phyloP scores from a whole-genome alignment of 192 early-diverging fungal genomes.

The Coemansia umbellata region DNA sequence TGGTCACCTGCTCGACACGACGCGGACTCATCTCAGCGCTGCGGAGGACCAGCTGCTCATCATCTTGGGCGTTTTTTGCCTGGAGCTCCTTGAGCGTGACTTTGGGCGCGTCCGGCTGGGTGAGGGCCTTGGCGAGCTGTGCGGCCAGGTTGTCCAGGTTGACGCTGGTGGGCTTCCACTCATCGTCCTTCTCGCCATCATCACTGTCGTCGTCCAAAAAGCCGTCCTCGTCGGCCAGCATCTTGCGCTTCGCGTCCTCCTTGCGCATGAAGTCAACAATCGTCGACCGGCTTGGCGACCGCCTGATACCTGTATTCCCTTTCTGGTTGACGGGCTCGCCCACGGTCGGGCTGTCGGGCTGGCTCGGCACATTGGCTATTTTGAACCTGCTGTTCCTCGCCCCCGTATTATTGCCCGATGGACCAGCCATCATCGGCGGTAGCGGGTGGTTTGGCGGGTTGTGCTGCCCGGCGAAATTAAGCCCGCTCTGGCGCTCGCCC shows the following conservation, averaged over 20 bases:
- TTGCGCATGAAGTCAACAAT: slow-evolving; percentile 10
- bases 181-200: background rate
- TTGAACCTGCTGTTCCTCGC: background rate
- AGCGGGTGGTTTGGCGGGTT: background rate
- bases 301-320: too few relatives aligned
- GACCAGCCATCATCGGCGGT: background rate
- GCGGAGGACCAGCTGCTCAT: background rate
- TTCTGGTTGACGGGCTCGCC: too few relatives aligned
- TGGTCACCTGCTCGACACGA: slow-evolving; percentile 15
- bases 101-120: slow-evolving; percentile 9
- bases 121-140: slow-evolving; percentile 30
- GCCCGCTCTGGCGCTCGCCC: background rate
- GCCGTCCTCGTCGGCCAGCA: slow-evolving; percentile 21
- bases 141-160: slow-evolving; percentile 36
- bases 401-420: too few relatives aligned
- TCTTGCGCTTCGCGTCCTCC: slow-evolving; percentile 22
- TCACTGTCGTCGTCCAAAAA: slow-evolving; percentile 37
- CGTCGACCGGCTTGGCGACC: background rate
- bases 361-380: slow-evolving; percentile 2
- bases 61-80: background rate
- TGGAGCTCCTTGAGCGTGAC: background rate
- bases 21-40: slow-evolving; percentile 19
- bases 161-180: slow-evolving; percentile 23
- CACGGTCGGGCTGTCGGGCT: slow-evolving; percentile 2
- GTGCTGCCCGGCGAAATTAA: background rate